Conservation (phyloP, 169 alveolate genomes). For the Babesia ovata region DNA sequence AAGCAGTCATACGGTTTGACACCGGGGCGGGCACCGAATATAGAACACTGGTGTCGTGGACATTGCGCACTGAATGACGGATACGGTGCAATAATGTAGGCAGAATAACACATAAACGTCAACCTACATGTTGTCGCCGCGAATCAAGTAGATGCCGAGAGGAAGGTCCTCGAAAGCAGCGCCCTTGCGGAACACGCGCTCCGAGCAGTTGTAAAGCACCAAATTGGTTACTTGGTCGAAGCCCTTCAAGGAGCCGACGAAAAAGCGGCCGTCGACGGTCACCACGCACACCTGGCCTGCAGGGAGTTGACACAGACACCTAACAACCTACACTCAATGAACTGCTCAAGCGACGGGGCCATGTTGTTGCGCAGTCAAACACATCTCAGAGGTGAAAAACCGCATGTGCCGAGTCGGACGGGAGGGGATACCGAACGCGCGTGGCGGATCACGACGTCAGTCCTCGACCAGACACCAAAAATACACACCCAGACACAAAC, state of each 20-base stretch:
- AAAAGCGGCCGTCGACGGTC: slow-evolving; percentile 86
- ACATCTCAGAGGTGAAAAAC: slow-evolving; percentile 10
- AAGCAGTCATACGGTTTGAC: no score
- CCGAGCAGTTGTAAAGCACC: slow-evolving; percentile 82
- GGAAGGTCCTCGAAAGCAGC: slow-evolving; percentile 82
- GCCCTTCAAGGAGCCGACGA: slow-evolving; percentile 85
- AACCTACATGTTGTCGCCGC: slow-evolving; percentile 86
- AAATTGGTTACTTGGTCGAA: slow-evolving; percentile 89
- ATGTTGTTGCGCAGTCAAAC: slow-evolving; percentile 1
- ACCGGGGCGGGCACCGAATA: no score
- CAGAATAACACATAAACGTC: neutral
- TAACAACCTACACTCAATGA: slow-evolving; percentile 52
- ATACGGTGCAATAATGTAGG: neutral
- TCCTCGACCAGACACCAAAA: neutral
- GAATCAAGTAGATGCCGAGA: slow-evolving; percentile 79
- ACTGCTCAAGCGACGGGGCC: slow-evolving; percentile 73
- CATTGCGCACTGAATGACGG: neutral
- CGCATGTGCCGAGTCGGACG: neutral
- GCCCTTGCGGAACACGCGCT: slow-evolving; percentile 80
- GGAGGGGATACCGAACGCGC: slow-evolving; percentile 1
- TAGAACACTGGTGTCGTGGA: no score
- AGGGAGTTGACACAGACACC: neutral
- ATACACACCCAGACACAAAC: no score
- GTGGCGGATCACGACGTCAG: neutral
- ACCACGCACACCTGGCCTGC: slow-evolving; percentile 83